phyloP scores from a whole-genome alignment of 2,329 filamentous ascomycete genomes.

The Verruconis gallopava region DNA sequence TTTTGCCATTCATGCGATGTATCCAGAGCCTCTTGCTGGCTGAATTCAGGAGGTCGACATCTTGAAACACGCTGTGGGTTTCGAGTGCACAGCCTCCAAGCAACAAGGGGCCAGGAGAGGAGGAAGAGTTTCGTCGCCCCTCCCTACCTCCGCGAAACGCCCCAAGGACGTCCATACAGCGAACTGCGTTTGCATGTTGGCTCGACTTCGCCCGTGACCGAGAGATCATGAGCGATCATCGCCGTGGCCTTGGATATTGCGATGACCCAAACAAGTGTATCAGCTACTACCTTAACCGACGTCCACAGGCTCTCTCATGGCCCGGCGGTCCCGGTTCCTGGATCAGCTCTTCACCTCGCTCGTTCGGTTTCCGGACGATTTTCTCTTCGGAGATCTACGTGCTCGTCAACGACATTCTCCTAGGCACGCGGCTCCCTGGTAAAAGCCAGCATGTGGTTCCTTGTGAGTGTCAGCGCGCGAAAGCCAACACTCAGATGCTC shows the following conservation, averaged over 20 bases:
- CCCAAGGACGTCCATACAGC: background rate
- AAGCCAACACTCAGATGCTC: constrained; percentile 12
- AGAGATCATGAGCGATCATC: background rate
- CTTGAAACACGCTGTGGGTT: too few species aligned
- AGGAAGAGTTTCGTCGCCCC: background rate
- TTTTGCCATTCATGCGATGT: too few species aligned
- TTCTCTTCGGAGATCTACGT: background rate
- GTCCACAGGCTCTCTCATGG: constrained; percentile 5
- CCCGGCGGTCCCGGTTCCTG: constrained; percentile 6
- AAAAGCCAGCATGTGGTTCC: constrained; percentile 10
- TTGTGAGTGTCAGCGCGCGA: constrained; percentile 8
- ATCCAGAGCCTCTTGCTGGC: too few species aligned
- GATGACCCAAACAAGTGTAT: background rate
- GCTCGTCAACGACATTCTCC: constrained; percentile 21
- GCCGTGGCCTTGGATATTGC: too few species aligned
- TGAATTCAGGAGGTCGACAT: too few species aligned
- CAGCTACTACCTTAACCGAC: constrained; percentile 4
- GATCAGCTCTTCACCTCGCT: constrained; percentile 6
- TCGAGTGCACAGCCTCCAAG: too few species aligned
- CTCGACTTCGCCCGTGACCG: background rate
- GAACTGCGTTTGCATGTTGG: background rate
- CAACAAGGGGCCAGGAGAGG: too few species aligned
- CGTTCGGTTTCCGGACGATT: background rate
- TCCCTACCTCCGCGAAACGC: too few species aligned
- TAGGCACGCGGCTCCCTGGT: constrained; percentile 20